Evolutionary conservation across 2,329 filamentous ascomycete species (phyloP), one percentile per base, ranked within the genome.

Genomic region (Samsoniella hepiali): DNA sequence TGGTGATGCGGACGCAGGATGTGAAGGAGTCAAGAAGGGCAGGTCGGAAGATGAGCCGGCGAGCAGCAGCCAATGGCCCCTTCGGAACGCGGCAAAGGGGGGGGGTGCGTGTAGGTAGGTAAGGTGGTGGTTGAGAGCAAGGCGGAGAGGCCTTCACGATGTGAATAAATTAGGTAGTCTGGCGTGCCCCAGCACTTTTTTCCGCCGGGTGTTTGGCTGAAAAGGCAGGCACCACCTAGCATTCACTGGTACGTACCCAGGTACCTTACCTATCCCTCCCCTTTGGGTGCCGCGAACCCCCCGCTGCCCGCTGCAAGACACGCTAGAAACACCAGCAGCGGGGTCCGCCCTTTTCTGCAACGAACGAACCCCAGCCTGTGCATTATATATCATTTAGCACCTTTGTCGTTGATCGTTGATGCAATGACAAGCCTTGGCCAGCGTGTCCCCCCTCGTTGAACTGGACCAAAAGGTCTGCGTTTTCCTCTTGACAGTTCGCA

Each of bases 331-430:
- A 22, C 22, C 42, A 50, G 3, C 13, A 10, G 36, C 31, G 56
- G 56, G 44, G 56, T 27, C 38, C 55, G 22, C 22, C 22, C 22
- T 22, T 36, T 2, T 57, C 32, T 40, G 36, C 58, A 29, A 36
- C 47, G 47, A 60, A 60, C 58, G 47, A n/a, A n/a, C n/a, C n/a
- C 57, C 58, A 60, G 36, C 47, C 47, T 47, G 44, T 34, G 58
- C 58, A 60, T 60, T 60, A 53, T 13, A 27, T 7, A 15, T 11
- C 15, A 44, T 2, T 22, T 3, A 22, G 31, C 32, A 15, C n/a
- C 8, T 50, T 31, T 22, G 44, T 3, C n/a, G 17, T 27, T 29
- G n/a, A 22, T 22, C 22, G 22, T 22, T 22, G 22, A 22, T 22
- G 22, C 22, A 22, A 1, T 22, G 22, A 22, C 1, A 22, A 22